A percentile compares a stretch with the other conserved stretches of the same genome.
phyloP scores from a whole-genome alignment of 768 basidiomycete genomes.

The Rhizopogon rudus region DNA sequence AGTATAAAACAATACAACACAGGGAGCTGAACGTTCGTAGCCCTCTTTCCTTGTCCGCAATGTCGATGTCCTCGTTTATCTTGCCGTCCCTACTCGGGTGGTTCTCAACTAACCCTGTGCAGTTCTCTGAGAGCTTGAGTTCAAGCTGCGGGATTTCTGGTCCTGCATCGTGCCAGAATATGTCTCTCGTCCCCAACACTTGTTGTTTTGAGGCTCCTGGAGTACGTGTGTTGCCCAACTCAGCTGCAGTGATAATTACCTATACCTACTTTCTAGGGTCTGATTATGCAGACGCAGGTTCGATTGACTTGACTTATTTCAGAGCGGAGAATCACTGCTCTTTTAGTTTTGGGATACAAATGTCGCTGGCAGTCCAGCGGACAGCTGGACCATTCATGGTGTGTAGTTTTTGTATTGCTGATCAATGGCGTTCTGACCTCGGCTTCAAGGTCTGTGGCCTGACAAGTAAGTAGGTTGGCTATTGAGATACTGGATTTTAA shows the following conservation, averaged over 20 bases:
- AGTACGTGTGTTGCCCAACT: conserved; percentile 31
- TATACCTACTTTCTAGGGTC: conserved; percentile 37
- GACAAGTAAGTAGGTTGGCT: conserved; percentile 40
- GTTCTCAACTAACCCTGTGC: conserved; percentile 15
- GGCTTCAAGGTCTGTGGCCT: conserved; percentile 54
- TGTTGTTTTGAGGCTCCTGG: conserved; percentile 70
- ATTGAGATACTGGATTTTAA: background rate
- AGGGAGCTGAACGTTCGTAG: too few species aligned
- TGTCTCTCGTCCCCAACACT: conserved; percentile 36
- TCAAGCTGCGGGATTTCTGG: conserved; percentile 53
- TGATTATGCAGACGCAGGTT: conserved; percentile 54
- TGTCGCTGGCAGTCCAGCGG: conserved; percentile 53
- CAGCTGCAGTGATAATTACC: background rate
- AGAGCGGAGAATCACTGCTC: background rate
- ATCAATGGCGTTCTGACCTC: conserved; percentile 1
- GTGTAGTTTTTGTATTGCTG: conserved; percentile 11
- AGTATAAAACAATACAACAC: too few species aligned
- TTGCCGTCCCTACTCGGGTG: conserved; percentile 16
- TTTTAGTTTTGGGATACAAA: conserved; percentile 69
- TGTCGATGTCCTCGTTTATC: conserved; percentile 9
- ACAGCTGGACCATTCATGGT: conserved; percentile 79
- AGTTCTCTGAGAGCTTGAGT: conserved; percentile 30
- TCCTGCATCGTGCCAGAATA: conserved; percentile 44
- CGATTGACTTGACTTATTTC: background rate
- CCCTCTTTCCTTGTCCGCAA: background rate